Evolutionary conservation across 2,329 filamentous ascomycete genomes (phyloP), one percentile per base, ranked within the genome.

Genomic region (Camillea tinctor): DNA sequence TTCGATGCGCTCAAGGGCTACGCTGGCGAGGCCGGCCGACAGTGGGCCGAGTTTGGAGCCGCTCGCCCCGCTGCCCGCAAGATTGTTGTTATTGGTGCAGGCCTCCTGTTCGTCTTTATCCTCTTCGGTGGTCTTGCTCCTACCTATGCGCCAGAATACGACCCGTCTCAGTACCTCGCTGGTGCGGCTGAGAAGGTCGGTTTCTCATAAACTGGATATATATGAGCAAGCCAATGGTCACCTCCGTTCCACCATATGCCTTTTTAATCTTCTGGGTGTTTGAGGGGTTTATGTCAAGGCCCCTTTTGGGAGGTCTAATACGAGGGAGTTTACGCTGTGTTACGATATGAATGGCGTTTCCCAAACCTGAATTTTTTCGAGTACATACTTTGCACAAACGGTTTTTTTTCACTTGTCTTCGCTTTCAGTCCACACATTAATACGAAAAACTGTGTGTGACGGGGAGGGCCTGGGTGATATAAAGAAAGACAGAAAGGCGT

Each of bases 41-140:
- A 88, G 62, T 96, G 93, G 93, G 89, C 90, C 55, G 93, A 97
- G 72, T 93, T 95, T 68, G 93, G 93, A 60, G 86, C 86, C 69
- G 84, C 83, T 66, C 89, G 89, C 73, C 93, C 93, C 13, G 84
- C 88, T 52, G 81, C 91, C 70, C 90, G 93, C 79, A 93, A 94
- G 80, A 75, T 93, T 56, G 80, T 92, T 64, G 80, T 95, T 68
- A 85, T 94, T 62, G 84, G 81, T 55, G 76, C 84, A 23, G 82
- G 84, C 20, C 74, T 91, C 60, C 75, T 90, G 64, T 77, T 84
- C 56, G 76, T 94, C 67, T 88, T 95, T 76, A 75, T 91, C 66
- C 75, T 96, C 20, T 84, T 96, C 59, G 86, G 85, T 62, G 85
- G 86, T 49, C 76, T 91, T 64, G 87, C 87, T 53, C 88, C 88